Evolutionary conservation across 768 basidiomycete species (phyloP).

Genomic region (Tulasnella sp.): DNA sequence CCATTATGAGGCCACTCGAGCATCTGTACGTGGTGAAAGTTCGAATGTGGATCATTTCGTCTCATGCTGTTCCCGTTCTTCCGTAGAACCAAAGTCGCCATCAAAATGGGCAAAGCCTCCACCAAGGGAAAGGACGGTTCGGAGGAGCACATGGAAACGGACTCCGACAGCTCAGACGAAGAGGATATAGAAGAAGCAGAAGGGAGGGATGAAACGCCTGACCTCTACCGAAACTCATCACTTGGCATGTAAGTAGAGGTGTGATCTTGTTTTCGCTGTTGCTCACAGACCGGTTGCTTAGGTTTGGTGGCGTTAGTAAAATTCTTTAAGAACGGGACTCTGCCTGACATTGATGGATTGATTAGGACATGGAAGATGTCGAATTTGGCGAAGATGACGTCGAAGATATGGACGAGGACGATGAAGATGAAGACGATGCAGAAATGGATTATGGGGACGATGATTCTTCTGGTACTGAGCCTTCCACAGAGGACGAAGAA

Average conservation of each 20-base stretch:
- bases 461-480: slow-evolving; percentile 46
- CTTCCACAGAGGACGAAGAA: slow-evolving; percentile 62
- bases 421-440: slow-evolving; percentile 32
- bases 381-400: slow-evolving; percentile 55
- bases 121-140: slow-evolving; percentile 58
- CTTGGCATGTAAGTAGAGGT: slow-evolving; percentile 76
- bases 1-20: slow-evolving; percentile 84
- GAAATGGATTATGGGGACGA: slow-evolving; percentile 54
- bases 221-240: slow-evolving; percentile 93
- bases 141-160: slow-evolving; percentile 47
- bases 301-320: slow-evolving; percentile 75
- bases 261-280: background rate
- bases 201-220: slow-evolving; percentile 76
- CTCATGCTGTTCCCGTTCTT: background rate
- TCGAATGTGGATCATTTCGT: slow-evolving; percentile 20
- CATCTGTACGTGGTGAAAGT: slow-evolving; percentile 59
- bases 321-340: background rate
- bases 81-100: slow-evolving; percentile 86
- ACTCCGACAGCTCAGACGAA: slow-evolving; percentile 45
- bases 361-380: slow-evolving; percentile 80
- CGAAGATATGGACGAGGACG: slow-evolving; percentile 77
- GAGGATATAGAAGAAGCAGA: slow-evolving; percentile 40
- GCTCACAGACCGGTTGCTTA: slow-evolving; percentile 31
- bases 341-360: slow-evolving; percentile 19
- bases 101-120: slow-evolving; percentile 88